Evolutionary conservation across 495 filamentous ascomycete species (phyloP).

Genomic region (Hyaloscypha bicolor): DNA sequence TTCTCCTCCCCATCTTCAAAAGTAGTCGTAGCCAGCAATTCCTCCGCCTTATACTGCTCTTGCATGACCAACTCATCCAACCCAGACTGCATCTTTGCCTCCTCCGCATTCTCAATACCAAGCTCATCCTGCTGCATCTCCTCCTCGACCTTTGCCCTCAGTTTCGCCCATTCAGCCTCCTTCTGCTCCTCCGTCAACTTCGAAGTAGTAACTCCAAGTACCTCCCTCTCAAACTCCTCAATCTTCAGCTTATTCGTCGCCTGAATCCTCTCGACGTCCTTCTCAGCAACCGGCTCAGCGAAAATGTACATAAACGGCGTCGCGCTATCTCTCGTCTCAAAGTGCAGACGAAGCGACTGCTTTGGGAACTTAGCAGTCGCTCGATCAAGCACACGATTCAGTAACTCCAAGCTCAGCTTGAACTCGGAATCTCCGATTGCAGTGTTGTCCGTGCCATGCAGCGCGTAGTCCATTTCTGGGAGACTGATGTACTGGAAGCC

Average conservation of each 20-base stretch:
- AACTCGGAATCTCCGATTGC: slow-evolving; percentile 86
- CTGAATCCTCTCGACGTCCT: slow-evolving; percentile 75
- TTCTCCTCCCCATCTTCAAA: slow-evolving; percentile 18
- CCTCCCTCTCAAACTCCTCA: slow-evolving; percentile 65
- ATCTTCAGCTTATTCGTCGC: slow-evolving; percentile 58
- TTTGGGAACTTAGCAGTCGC: slow-evolving; percentile 72
- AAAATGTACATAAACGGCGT: slow-evolving; percentile 79
- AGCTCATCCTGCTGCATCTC: slow-evolving; percentile 55
- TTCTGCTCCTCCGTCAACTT: slow-evolving; percentile 29
- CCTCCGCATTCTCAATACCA: slow-evolving; percentile 17
- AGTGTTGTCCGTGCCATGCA: slow-evolving; percentile 72
- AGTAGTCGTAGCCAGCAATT: slow-evolving; percentile 9
- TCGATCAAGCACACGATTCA: slow-evolving; percentile 76
- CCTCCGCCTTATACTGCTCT: slow-evolving; percentile 20
- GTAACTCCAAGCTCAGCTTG: slow-evolving; percentile 70
- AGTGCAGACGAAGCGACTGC: slow-evolving; percentile 78
- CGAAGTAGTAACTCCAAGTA: slow-evolving; percentile 50
- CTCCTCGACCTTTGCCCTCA: slow-evolving; percentile 55
- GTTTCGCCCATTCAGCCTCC: slow-evolving; percentile 50
- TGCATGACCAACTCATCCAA: slow-evolving; percentile 24
- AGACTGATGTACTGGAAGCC: slow-evolving; percentile 94
- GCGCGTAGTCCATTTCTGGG: slow-evolving; percentile 78
- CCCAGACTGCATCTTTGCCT: slow-evolving; percentile 16
- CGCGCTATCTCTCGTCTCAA: slow-evolving; percentile 70
- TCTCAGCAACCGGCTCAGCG: slow-evolving; percentile 77